Evolutionary conservation across 148 eudicot genomes (phyloP), one percentile per base, ranked within the genome.

Genomic region (Vaccinium myrtillus): DNA sequence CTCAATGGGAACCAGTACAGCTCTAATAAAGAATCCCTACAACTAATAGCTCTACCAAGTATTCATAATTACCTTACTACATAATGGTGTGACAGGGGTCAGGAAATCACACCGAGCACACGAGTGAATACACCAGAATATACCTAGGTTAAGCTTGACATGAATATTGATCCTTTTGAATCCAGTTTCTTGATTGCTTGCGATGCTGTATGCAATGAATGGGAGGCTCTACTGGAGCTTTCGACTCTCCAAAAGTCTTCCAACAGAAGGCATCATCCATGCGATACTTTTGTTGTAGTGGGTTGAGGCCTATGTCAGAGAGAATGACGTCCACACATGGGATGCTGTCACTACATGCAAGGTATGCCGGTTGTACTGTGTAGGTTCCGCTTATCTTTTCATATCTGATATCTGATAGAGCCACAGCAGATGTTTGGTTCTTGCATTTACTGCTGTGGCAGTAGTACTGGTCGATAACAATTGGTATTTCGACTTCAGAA

Each of bases 381-480:
- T 94, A 96, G 16, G 99, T 96, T 78, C 99, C 99, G 78, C 88
- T 88, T 86, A 96, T 89, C 61, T 87, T 92, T 85, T 90, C 97
- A 49, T 90, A 96, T 32, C 90, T 90, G 71, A 96, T 88, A 59
- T 94, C 97, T 86, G 99, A 94, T 87, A 96, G 90, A 51, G 92
- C 86, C 83, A 96, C 97, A 3, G 99, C 98, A 53, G 94, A 71
- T 23, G 97, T 91, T 83, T 93, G 92, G 87, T 96, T 96, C 86
- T 82, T 89, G 94, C 99, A 96, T n/a, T 30, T 86, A 49, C 85
- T 89, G 85, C 94, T 92, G 90, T 96, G 95, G 53, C 99, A 96
- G 76, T 94, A 96, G 87, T 86, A 96, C 79, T 96, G 99, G 87
- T 96, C 98, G 30, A 96, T 96, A 25, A 96, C 90, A 4, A 96